phyloP scores from a whole-genome alignment of 306 rosid species.

The Rosa lucieae region DNA sequence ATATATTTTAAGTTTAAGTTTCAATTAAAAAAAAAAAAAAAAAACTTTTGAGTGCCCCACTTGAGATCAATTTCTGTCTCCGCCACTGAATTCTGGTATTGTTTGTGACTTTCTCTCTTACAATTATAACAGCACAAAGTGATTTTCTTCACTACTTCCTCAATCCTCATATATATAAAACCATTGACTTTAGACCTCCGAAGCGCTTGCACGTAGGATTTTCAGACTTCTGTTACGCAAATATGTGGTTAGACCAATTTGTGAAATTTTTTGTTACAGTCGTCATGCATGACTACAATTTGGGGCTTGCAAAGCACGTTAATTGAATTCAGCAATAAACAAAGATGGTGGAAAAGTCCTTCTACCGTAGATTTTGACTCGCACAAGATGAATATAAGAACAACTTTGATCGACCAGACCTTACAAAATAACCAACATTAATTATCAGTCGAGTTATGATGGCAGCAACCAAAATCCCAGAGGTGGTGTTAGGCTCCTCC shows the following conservation, averaged over 20 bases:
- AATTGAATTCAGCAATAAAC: too few relatives aligned
- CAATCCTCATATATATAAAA: too few relatives aligned
- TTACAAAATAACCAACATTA: not conserved
- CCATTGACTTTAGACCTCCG: not conserved
- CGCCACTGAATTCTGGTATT: too few relatives aligned
- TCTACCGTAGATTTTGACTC: too few relatives aligned
- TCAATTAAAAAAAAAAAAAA: too few relatives aligned
- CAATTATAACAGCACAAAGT: not conserved
- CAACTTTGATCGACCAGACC: not conserved
- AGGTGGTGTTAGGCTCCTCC: slow-evolving; percentile 7
- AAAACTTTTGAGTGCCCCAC: too few relatives aligned
- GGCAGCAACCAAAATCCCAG: slow-evolving; percentile 6
- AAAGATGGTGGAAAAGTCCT: not conserved
- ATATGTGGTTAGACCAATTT: not conserved
- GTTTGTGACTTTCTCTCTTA: too few relatives aligned
- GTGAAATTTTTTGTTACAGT: not conserved
- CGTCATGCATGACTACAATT: not conserved
- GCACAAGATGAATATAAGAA: not conserved
- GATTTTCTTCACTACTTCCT: not conserved
- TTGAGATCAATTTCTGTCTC: too few relatives aligned
- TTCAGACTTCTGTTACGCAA: not conserved
- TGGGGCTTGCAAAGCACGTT: not conserved
- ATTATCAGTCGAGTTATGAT: not conserved
- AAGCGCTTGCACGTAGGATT: not conserved
- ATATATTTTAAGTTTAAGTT: too few relatives aligned